These are phyloP conservation scores for Zygosaccharomyces gambellarensis DNA, from an alignment of 805 yeast species.

Conservation along the genomic window DNA sequence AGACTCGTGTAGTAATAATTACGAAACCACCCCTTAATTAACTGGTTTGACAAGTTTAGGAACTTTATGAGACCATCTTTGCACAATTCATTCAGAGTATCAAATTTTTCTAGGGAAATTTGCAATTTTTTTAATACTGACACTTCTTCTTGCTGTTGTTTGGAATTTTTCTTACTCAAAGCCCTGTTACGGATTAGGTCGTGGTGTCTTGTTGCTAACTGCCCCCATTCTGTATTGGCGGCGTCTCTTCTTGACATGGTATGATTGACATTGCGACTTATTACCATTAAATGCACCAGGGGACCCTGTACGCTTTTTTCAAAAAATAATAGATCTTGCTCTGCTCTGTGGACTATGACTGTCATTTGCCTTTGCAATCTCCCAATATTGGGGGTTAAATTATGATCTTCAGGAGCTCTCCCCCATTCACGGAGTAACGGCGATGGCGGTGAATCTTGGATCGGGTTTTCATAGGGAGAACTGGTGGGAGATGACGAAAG, in stretches of 20 bases:
- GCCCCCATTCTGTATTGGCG: conserved; percentile 10
- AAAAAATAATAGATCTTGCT: conserved; percentile 16
- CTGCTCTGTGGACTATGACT: conserved; percentile 14
- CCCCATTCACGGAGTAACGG: background rate
- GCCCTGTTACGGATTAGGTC: conserved; percentile 6
- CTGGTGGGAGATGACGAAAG: conserved; percentile 1
- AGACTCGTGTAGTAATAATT: conserved; percentile 19
- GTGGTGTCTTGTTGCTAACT: conserved; percentile 5
- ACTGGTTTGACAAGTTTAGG: conserved; percentile 6
- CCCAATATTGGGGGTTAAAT: conserved; percentile 7
- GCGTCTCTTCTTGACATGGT: conserved; percentile 6
- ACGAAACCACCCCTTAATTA: conserved; percentile 20
- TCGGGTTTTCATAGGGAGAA: background rate
- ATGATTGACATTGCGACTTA: conserved; percentile 12
- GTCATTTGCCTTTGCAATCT: conserved; percentile 14
- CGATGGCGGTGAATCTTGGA: background rate
- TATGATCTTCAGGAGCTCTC: background rate
- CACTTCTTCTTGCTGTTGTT: conserved; percentile 5
- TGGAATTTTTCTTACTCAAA: conserved; percentile 2
- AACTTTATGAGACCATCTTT: conserved; percentile 14
- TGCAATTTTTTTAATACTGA: conserved; percentile 10
- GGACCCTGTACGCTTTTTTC: conserved; percentile 19
- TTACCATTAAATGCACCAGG: conserved; percentile 7
- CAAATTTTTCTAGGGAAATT: conserved; percentile 12
- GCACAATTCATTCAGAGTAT: conserved; percentile 17